phyloP scores from a whole-genome alignment of 2,329 filamentous ascomycete genomes.

The Aciculosporium take region DNA sequence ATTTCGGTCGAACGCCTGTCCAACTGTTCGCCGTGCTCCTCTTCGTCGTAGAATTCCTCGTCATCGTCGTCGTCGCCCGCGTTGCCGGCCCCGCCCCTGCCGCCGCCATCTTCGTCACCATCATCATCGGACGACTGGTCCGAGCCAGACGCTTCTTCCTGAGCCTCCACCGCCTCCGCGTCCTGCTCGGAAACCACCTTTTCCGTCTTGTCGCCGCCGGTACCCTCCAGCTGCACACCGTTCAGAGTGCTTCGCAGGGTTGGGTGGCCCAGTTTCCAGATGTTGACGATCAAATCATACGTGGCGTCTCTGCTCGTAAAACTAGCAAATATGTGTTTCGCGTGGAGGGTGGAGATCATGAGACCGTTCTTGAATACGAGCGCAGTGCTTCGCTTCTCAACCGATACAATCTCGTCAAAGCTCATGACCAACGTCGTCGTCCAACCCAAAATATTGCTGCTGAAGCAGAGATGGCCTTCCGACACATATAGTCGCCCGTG shows the following conservation, averaged over 20 bases:
- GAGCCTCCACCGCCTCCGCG: slow-evolving; percentile 21
- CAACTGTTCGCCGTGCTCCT: slow-evolving; percentile 63
- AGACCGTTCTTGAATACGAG: slow-evolving; percentile 94
- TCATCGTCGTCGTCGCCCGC: slow-evolving; percentile 48
- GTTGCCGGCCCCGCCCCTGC: slow-evolving; percentile 52
- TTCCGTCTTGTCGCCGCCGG: slow-evolving; percentile 80
- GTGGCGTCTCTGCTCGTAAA: slow-evolving; percentile 90
- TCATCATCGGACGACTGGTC: slow-evolving; percentile 55
- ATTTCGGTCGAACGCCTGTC: slow-evolving; percentile 34
- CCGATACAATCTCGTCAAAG: slow-evolving; percentile 92
- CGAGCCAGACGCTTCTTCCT: slow-evolving; percentile 44
- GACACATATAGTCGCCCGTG: slow-evolving; percentile 92
- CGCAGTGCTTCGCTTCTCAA: slow-evolving; percentile 93
- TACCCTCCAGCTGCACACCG: slow-evolving; percentile 68
- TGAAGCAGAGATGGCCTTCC: slow-evolving; percentile 95
- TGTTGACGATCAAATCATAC: slow-evolving; percentile 92
- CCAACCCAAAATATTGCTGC: slow-evolving; percentile 97
- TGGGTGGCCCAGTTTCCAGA: slow-evolving; percentile 95
- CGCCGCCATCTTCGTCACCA: slow-evolving; percentile 49
- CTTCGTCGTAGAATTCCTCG: slow-evolving; percentile 64
- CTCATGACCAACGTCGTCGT: slow-evolving; percentile 94
- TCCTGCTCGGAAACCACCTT: slow-evolving; percentile 47
- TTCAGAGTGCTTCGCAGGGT: slow-evolving; percentile 83
- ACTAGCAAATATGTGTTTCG: slow-evolving; percentile 90
- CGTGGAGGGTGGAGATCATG: slow-evolving; percentile 89